These are phyloP conservation scores for Paracamarosporium sp. DNA, from an alignment of 2,329 filamentous ascomycete species.

Conservation along the genomic window DNA sequence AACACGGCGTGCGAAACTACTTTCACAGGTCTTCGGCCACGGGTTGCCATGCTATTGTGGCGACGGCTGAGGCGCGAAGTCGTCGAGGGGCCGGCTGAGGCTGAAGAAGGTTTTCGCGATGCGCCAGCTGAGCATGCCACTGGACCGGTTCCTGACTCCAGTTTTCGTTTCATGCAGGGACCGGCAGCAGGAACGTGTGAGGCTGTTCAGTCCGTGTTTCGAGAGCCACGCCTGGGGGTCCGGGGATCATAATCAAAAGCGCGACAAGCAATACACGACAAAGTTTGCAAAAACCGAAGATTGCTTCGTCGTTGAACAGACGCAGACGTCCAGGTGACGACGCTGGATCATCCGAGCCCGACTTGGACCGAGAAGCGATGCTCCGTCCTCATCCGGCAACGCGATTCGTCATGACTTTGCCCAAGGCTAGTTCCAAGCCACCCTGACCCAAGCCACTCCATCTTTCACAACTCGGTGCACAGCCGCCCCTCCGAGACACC, in stretches of 20 bases:
- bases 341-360: conserved; percentile 2
- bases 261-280: too few species aligned
- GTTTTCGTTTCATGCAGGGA: conserved; percentile 36
- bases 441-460: conserved; percentile 1
- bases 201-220: conserved; percentile 16
- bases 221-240: conserved; percentile 5
- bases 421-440: not conserved
- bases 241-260: not conserved
- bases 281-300: not conserved
- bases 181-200: conserved; percentile 12
- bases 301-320: conserved; percentile 3
- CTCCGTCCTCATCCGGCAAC: conserved; percentile 2
- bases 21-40: conserved; percentile 3
- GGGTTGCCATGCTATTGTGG: conserved; percentile 7
- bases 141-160: conserved; percentile 27
- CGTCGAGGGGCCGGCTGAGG: too few species aligned
- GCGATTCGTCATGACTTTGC: not conserved
- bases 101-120: conserved; percentile 7
- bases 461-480: conserved; percentile 9
- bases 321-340: not conserved
- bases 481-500: conserved; percentile 25
- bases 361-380: not conserved
- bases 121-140: not conserved
- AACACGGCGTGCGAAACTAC: not conserved
- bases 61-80: not conserved